Conservation (phyloP, 2,329 filamentous ascomycete genomes). For the Hymenotorrendiella dingleyae region DNA sequence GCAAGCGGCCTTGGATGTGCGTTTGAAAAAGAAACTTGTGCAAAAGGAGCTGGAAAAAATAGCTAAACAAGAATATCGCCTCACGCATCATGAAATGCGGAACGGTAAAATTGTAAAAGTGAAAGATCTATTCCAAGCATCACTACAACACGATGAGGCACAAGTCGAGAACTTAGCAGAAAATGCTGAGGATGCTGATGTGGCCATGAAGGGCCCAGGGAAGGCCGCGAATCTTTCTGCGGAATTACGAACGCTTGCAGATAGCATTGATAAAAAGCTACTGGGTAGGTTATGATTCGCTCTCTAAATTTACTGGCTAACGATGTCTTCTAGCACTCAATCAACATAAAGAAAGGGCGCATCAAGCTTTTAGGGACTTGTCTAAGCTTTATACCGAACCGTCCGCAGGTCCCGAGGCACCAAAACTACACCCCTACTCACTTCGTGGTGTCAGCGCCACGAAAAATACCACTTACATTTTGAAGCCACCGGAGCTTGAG, state of each 20-base stretch:
- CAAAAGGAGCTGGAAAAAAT: conserved; percentile 27
- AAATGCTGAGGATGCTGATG: conserved; percentile 12
- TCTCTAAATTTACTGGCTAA: conserved; percentile 13
- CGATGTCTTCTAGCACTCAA: conserved; percentile 21
- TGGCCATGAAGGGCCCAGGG: conserved; percentile 9
- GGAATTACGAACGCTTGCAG: conserved; percentile 25
- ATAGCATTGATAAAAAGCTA: conserved; percentile 30
- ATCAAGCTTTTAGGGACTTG: conserved; percentile 30
- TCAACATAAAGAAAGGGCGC: conserved; percentile 27
- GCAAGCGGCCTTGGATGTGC: conserved; percentile 41
- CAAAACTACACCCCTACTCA: conserved; percentile 35
- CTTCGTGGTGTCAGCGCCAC: conserved; percentile 47
- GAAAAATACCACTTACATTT: conserved; percentile 44
- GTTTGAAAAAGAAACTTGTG: conserved; percentile 22
- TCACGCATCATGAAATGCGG: conserved; percentile 19
- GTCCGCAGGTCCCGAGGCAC: conserved; percentile 19
- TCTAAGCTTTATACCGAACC: conserved; percentile 35
- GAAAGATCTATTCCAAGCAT: conserved; percentile 25
- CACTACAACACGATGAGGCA: conserved; percentile 28
- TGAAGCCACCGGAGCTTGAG: conserved; percentile 37
- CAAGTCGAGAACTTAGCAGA: conserved; percentile 12
- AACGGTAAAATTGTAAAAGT: conserved; percentile 25
- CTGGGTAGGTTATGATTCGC: conserved; percentile 15
- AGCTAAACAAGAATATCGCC: conserved; percentile 21
- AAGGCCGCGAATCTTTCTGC: conserved; percentile 21